These are phyloP conservation scores for Nicotiana benthamiana DNA, from an alignment of 257 asterid genomes.

Conservation along the genomic window DNA sequence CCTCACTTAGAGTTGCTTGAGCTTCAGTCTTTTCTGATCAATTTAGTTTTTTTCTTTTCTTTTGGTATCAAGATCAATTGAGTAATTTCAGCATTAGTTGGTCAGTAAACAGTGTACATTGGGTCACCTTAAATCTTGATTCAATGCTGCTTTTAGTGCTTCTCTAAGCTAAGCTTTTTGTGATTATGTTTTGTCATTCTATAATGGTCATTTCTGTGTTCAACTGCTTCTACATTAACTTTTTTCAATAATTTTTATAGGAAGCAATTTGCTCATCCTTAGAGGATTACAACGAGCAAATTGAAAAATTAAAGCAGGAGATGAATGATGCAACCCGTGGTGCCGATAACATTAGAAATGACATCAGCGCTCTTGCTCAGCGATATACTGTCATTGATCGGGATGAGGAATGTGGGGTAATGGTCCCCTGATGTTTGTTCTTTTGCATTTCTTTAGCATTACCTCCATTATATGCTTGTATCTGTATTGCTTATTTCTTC, in stretches of 20 bases:
- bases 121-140: background rate
- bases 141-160: background rate
- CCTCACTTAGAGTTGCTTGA: background rate
- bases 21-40: background rate
- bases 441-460: background rate
- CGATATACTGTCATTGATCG: slow-evolving; percentile 78
- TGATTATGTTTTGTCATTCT: background rate
- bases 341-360: slow-evolving; percentile 94
- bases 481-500: background rate
- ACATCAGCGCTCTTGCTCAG: slow-evolving; percentile 87
- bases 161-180: background rate
- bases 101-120: background rate
- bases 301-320: slow-evolving; percentile 92
- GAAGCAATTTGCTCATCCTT: slow-evolving; percentile 95
- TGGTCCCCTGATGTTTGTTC: slow-evolving; percentile 18
- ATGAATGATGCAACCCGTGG: slow-evolving; percentile 98
- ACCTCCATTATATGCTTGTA: background rate
- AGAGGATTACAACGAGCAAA: slow-evolving; percentile 95
- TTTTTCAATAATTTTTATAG: slow-evolving; percentile 29
- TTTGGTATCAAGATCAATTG: background rate
- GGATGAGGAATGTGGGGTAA: slow-evolving; percentile 98
- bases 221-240: background rate
- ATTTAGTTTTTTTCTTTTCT: background rate
- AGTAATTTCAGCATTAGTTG: background rate
- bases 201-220: background rate